These are phyloP conservation scores for Colletotrichum salicis DNA, from an alignment of 2,329 filamentous ascomycete genomes.

Conservation along the genomic window DNA sequence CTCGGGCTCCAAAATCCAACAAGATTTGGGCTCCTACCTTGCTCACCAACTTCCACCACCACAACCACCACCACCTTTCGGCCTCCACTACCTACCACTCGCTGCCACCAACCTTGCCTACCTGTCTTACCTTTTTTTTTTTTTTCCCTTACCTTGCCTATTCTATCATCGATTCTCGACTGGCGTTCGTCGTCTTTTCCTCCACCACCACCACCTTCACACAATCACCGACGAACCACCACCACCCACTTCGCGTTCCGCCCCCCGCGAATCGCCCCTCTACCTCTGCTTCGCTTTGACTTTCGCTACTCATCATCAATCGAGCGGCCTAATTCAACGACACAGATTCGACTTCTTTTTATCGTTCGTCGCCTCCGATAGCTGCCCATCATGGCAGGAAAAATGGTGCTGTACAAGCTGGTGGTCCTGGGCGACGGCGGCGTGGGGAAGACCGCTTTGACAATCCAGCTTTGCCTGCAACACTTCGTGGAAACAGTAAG, in stretches of 20 bases:
- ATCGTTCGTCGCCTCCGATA: slow-evolving; percentile 35
- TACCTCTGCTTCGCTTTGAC: slow-evolving; percentile 17
- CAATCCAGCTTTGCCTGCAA: slow-evolving; percentile 96
- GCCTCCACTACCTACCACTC: not conserved
- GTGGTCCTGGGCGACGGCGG: slow-evolving; percentile 95
- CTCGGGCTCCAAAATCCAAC: slow-evolving; percentile 34
- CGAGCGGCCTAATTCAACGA: slow-evolving; percentile 15
- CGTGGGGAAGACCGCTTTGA: slow-evolving; percentile 93
- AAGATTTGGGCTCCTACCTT: slow-evolving; percentile 33
- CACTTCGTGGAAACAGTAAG: slow-evolving; percentile 95
- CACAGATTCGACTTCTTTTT: slow-evolving; percentile 28
- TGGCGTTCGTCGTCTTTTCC: slow-evolving; percentile 34
- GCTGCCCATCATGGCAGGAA: slow-evolving; percentile 76
- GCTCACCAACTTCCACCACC: slow-evolving; percentile 15
- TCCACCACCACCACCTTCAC: slow-evolving; percentile 37
- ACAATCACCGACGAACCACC: slow-evolving; percentile 38
- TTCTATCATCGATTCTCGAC: slow-evolving; percentile 31
- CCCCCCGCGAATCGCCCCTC: slow-evolving; percentile 30
- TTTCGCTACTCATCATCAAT: slow-evolving; percentile 22
- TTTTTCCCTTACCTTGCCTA: slow-evolving; percentile 18
- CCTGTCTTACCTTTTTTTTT: slow-evolving; percentile 26
- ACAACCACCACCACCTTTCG: not conserved
- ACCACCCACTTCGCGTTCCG: slow-evolving; percentile 29
- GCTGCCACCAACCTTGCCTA: slow-evolving; percentile 1
- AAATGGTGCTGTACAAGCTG: slow-evolving; percentile 96